Percentiles rank a stretch among this genome's conserved stretches.
These are phyloP conservation scores for Pseudozyma thailandica DNA, from an alignment of 1,284 basidiomycete species.

Conservation along the genomic window DNA sequence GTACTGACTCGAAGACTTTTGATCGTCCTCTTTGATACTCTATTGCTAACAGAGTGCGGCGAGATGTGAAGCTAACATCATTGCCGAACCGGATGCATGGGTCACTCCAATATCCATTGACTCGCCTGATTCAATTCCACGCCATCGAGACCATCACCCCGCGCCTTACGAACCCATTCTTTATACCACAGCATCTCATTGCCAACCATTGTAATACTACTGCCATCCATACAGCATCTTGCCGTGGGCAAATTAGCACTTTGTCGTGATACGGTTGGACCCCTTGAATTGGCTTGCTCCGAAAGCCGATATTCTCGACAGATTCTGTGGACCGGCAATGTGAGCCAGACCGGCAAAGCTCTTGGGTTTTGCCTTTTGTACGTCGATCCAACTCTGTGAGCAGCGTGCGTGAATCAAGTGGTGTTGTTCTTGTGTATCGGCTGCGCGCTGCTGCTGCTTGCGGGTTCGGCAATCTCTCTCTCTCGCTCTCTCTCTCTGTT, in stretches of 20 bases:
- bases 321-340: too few species aligned
- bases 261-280: too few species aligned
- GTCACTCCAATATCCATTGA: too few species aligned
- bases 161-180: neutral
- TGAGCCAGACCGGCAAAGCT: too few species aligned
- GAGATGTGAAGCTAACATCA: slow-evolving; percentile 55
- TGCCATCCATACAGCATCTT: neutral
- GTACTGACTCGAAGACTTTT: neutral
- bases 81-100: neutral
- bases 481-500: neutral
- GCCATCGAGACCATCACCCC: neutral
- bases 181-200: neutral
- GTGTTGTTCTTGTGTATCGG: too few species aligned
- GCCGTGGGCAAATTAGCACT: neutral
- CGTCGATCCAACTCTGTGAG: too few species aligned
- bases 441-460: neutral
- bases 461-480: neutral
- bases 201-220: neutral
- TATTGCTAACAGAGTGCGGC: slow-evolving; percentile 55
- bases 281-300: too few species aligned
- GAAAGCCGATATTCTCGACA: too few species aligned
- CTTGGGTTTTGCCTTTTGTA: too few species aligned
- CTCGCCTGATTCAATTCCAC: too few species aligned
- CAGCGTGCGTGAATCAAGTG: too few species aligned
- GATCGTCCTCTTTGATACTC: neutral